These are phyloP conservation scores for Lycium ferocissimum DNA, from an alignment of 257 asterid species.

Conservation along the genomic window DNA sequence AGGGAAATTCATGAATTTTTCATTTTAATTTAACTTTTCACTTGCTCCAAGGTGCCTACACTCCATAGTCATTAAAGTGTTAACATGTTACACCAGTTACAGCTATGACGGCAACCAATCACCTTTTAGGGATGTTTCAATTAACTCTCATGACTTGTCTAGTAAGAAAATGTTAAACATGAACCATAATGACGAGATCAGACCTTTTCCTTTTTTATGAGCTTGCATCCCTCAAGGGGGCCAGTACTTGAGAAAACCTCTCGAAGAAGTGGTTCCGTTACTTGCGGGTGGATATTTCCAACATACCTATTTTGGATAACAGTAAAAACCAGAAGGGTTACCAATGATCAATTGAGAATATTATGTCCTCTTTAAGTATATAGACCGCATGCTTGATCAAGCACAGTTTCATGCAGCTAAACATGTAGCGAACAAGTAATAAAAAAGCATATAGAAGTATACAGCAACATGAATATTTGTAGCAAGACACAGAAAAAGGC, in stretches of 20 bases:
- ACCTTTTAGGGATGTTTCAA: background rate
- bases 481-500: background rate
- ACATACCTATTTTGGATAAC: conserved; percentile 62
- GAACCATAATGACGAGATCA: conserved; percentile 19
- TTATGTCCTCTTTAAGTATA: background rate
- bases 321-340: background rate
- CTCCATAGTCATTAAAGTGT: background rate
- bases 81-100: background rate
- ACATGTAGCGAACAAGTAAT: background rate
- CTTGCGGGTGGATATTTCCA: conserved; percentile 83
- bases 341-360: background rate
- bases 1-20: background rate
- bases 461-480: background rate
- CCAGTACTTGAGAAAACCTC: conserved; percentile 79
- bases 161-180: background rate
- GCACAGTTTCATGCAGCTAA: conserved; percentile 22
- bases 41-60: background rate
- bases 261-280: conserved; percentile 83
- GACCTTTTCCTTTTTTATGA: conserved; percentile 83
- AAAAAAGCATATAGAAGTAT: background rate
- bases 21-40: background rate
- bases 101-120: background rate
- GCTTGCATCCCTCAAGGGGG: conserved; percentile 87
- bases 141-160: conserved; percentile 16
- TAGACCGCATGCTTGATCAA: background rate